Base-by-base conservation (phyloP, 495 filamentous ascomycete species). In the Achaetomiella virescens region DNA sequence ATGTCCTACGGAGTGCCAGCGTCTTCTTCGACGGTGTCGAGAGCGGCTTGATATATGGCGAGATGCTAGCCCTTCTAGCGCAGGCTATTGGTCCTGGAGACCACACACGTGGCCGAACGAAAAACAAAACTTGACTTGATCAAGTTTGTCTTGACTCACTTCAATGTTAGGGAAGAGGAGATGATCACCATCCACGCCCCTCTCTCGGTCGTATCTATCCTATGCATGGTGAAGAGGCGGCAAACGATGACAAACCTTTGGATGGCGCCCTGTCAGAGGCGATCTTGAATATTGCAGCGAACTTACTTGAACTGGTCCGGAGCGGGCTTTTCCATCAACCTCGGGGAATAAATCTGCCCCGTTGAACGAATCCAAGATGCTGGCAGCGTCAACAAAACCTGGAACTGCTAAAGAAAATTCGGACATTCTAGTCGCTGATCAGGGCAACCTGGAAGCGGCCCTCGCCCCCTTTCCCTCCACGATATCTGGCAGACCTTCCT, bases 1-100 rank as follows among this genome's bases (percentile, higher is more conserved):
- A 99, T 69, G 89, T 97, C 1, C 77, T 96, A 36, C 81, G 88
- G 50, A 97, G 93, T 61, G 95, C 92, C 8, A 95, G 85, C 62
- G 85, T 90, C 37, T 97, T 99, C 70, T 97, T 99, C 60, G 92
- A 99, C 69, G 92, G 90, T 6, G 90, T 99, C 29, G 95, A 99
- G 70, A 91, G 91, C 59, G 84, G 86, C 4, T 75, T 97, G 38
- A 96, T 99, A 21, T 99, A 95, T 78, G 84, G 85, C 22, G 86
- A 96, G 65, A 79, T 96, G 45, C 68, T 83, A 36, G 70, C 79
- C 20, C 74, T 85, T 45, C 69, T 86, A 54, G 69, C 75, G 3
- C 73, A 78, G 44, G 83, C 83, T 20, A 71, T 92, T 46, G 71
- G 77, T 24, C 62, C 74, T 8, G 69, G 68, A 6, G 71, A 76